phyloP scores from a whole-genome alignment of 495 filamentous ascomycete genomes.

The Paragyromitra xinjiangensis region DNA sequence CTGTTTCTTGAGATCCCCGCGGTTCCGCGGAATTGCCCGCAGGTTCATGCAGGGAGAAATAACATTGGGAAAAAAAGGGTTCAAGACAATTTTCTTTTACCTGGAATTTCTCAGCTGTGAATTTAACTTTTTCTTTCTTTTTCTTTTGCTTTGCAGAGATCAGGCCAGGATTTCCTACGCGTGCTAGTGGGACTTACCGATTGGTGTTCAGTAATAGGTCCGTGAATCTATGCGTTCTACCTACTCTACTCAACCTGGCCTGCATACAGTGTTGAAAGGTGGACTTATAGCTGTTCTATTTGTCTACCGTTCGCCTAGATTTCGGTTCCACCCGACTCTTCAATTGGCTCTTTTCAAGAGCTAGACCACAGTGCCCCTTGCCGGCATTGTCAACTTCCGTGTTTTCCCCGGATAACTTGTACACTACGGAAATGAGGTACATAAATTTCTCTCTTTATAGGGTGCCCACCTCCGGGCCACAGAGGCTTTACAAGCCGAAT shows the following conservation, averaged over 20 bases:
- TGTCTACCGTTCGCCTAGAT: neutral
- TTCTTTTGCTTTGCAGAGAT: neutral
- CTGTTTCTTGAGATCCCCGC: neutral
- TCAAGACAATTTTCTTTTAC: neutral
- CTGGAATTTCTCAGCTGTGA: neutral
- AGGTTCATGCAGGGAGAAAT: neutral
- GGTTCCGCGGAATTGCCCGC: neutral
- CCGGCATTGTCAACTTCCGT: constrained; percentile 1
- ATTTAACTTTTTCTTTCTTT: neutral
- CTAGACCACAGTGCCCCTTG: too few relatives aligned
- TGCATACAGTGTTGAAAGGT: neutral
- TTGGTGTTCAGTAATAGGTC: too few relatives aligned
- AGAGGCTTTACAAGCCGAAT: too few relatives aligned
- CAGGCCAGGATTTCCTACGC: neutral
- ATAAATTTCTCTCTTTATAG: neutral
- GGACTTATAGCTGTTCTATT: neutral
- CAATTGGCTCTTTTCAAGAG: neutral
- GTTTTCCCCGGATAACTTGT: neutral
- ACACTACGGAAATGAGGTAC: constrained; percentile 3
- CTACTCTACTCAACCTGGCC: too few relatives aligned
- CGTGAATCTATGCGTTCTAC: neutral
- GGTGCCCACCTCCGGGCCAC: neutral
- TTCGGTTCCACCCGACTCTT: neutral
- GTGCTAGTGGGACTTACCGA: neutral
- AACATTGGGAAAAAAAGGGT: neutral